Evolutionary conservation across 169 alveolate genomes (phyloP).

Genomic region (Plasmodium yoelii): DNA sequence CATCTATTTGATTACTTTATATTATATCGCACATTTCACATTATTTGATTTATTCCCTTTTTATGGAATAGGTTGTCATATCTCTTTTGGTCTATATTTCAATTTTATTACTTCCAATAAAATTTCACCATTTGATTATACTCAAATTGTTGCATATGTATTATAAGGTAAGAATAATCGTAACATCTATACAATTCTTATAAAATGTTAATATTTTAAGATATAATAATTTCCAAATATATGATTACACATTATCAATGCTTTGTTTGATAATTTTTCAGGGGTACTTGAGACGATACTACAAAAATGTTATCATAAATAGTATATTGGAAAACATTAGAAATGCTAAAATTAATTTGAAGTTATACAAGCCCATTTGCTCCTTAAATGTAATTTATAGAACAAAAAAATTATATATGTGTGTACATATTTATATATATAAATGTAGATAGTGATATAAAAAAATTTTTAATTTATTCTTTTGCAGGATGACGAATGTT

Average conservation of each 20-base stretch:
- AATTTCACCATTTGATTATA: slow-evolving; percentile 68
- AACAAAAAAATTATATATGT: background rate
- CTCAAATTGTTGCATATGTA: slow-evolving; percentile 61
- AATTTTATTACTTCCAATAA: slow-evolving; percentile 54
- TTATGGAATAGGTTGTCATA: slow-evolving; percentile 46
- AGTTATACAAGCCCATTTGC: slow-evolving; percentile 63
- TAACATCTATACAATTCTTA: background rate
- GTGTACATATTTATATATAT: background rate
- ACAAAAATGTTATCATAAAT: slow-evolving; percentile 50
- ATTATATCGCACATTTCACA: no score
- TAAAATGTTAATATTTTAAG: no score
- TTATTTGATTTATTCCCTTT: background rate
- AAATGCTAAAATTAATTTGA: slow-evolving; percentile 42
- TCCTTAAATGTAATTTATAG: slow-evolving; percentile 51
- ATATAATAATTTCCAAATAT: no score
- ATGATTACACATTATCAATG: no score
- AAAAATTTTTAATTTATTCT: background rate
- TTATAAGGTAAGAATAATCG: slow-evolving; percentile 34
- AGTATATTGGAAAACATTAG: slow-evolving; percentile 68
- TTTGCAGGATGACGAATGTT: slow-evolving; percentile 56
- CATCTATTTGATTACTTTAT: no score
- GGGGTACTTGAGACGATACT: slow-evolving; percentile 71
- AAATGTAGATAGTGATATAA: slow-evolving; percentile 7
- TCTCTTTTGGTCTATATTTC: slow-evolving; percentile 42
- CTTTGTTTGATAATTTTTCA: background rate